Percentiles rank a stretch among this genome's conserved stretches.
Conservation (phyloP, 208 protist species). For the Wallacemonas collosoma region DNA sequence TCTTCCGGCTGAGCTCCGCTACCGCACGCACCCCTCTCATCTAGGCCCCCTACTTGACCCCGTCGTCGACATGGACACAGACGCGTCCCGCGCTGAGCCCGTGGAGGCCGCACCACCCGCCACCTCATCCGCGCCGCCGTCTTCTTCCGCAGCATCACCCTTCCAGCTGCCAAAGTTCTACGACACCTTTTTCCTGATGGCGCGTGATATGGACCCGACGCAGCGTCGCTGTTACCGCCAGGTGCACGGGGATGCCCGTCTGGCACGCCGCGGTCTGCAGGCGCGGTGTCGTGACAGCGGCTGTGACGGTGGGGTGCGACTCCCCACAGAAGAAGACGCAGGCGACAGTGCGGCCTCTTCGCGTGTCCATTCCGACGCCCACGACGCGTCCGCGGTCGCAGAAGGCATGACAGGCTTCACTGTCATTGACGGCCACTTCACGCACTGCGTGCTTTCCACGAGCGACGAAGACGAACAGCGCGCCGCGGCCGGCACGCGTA, state of each 20-base stretch:
- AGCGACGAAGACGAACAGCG: slow-evolving; percentile 2
- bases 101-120: slow-evolving; percentile 20
- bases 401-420: slow-evolving; percentile 41
- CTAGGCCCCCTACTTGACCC: slow-evolving; percentile 45
- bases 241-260: slow-evolving; percentile 17
- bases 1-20: slow-evolving; percentile 44
- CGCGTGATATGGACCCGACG: slow-evolving; percentile 40
- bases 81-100: neutral
- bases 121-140: slow-evolving; percentile 13
- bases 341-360: no score
- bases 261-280: slow-evolving; percentile 13
- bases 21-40: slow-evolving; percentile 68
- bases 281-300: no score
- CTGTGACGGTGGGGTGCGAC: no score
- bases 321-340: no score
- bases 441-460: slow-evolving; percentile 42
- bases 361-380: neutral
- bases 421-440: slow-evolving; percentile 53
- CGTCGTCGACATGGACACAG: neutral
- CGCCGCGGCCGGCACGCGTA: neutral
- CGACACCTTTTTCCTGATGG: slow-evolving; percentile 66
- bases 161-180: slow-evolving; percentile 34
- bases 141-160: neutral
- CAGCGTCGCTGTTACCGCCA: slow-evolving; percentile 41
- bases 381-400: slow-evolving; percentile 1